Conservation (phyloP, 1,139 yeast genomes). For the Geotrichum reessii region DNA sequence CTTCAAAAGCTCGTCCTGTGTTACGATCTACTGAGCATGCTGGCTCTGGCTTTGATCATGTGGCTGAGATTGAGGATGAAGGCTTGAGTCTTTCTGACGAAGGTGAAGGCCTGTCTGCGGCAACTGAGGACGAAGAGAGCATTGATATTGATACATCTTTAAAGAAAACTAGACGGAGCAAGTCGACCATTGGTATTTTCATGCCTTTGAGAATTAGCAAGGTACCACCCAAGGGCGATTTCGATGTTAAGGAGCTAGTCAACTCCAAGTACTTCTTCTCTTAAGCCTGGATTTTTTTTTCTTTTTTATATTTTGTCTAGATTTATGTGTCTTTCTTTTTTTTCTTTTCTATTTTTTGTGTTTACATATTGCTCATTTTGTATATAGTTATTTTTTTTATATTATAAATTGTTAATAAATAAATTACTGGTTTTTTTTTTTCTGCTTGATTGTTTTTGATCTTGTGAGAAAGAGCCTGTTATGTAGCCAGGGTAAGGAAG, state of each 20-base stretch:
- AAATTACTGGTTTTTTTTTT: neutral
- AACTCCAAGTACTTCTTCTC: constrained; percentile 79
- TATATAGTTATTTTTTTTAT: neutral
- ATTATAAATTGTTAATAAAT: neutral
- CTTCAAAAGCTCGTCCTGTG: constrained; percentile 3
- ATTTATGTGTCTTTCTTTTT: neutral
- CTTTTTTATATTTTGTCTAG: neutral
- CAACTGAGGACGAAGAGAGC: constrained; percentile 20
- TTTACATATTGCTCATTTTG: neutral
- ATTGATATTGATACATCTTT: constrained; percentile 11
- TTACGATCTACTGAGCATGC: constrained; percentile 33
- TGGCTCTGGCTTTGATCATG: constrained; percentile 34
- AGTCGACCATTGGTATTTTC: constrained; percentile 33
- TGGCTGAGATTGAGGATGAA: constrained; percentile 19
- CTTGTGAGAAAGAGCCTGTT: neutral
- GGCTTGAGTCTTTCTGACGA: constrained; percentile 10
- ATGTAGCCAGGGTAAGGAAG: neutral
- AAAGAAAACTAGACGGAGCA: neutral
- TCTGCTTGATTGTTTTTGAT: neutral
- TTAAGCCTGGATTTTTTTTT: constrained; percentile 18
- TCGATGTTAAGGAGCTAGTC: constrained; percentile 68
- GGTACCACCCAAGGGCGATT: constrained; percentile 76
- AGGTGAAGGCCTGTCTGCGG: constrained; percentile 7
- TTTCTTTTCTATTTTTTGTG: neutral
- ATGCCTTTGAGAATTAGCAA: constrained; percentile 68